phyloP scores from a whole-genome alignment of 176 grass and related monocot species.

The Panicum miliaceum region DNA sequence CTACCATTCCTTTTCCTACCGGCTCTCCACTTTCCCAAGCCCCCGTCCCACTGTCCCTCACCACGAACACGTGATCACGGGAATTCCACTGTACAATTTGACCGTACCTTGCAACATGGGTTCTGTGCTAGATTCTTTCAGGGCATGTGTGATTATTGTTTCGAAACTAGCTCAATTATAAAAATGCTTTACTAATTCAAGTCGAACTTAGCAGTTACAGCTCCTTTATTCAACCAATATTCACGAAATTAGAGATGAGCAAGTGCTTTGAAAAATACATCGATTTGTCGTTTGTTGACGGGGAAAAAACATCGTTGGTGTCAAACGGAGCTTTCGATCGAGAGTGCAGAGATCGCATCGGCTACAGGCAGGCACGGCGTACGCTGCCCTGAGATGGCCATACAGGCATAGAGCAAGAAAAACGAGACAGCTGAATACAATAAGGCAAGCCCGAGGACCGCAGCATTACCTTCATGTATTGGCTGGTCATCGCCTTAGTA shows the following conservation, averaged over 20 bases:
- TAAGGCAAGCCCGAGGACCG: not conserved
- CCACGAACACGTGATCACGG: not conserved
- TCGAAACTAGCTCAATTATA: not conserved
- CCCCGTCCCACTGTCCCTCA: not conserved
- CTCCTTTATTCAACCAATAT: too few species aligned
- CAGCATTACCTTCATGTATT: not conserved
- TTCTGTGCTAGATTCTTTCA: not conserved
- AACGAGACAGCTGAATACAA: not conserved
- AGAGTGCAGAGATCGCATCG: not conserved
- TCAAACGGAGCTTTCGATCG: not conserved
- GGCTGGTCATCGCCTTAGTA: not conserved
- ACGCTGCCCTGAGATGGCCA: not conserved
- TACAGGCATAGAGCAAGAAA: not conserved
- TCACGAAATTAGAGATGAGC: not conserved
- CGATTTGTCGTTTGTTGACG: not conserved
- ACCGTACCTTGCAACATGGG: not conserved
- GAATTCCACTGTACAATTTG: not conserved
- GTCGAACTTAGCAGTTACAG: not conserved
- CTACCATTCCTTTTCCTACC: conserved; percentile 21
- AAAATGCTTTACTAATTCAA: not conserved
- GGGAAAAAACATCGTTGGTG: not conserved
- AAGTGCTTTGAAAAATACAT: not conserved
- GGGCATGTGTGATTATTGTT: not conserved
- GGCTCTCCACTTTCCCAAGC: not conserved
- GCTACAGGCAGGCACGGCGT: not conserved